Conservation (phyloP, 176 grass and related monocot species). For the Neostapfia colusana region DNA sequence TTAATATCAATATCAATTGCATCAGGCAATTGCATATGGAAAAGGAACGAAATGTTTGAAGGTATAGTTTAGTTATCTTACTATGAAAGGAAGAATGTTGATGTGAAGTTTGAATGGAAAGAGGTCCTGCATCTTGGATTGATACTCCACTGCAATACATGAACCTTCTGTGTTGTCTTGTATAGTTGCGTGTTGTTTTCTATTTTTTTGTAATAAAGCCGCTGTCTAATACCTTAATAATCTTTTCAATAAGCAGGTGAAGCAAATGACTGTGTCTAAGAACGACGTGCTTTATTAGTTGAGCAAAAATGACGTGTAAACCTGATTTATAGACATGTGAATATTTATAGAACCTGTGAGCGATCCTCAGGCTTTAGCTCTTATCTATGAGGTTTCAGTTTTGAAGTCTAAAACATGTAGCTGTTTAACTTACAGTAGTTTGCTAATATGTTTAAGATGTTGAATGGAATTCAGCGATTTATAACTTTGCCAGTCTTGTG, state of each 20-base stretch:
- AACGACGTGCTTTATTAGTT: not conserved
- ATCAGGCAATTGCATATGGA: constrained; percentile 33
- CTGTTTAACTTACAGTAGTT: constrained; percentile 20
- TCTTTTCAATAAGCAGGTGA: not conserved
- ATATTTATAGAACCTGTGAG: not conserved
- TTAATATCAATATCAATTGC: constrained; percentile 39
- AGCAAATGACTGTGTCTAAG: not conserved
- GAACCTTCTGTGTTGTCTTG: not conserved
- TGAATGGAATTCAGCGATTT: not conserved
- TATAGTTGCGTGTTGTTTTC: not conserved
- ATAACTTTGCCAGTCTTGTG: constrained; percentile 12
- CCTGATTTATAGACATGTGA: not conserved
- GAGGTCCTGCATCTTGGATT: constrained; percentile 23
- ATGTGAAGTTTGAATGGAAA: not conserved
- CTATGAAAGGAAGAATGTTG: not conserved
- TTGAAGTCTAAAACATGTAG: constrained; percentile 1
- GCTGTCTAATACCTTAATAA: not conserved
- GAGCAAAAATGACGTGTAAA: not conserved
- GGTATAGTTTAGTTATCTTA: constrained; percentile 24
- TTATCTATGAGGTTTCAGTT: constrained; percentile 2
- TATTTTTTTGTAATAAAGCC: constrained; percentile 4
- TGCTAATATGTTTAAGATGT: not conserved
- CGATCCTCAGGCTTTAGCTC: not conserved
- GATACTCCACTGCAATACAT: constrained; percentile 3
- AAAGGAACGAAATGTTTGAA: constrained; percentile 41